Percentiles rank a stretch among this genome's conserved stretches.
Conservation (phyloP, 1,284 basidiomycete genomes). For the Schizopora paradoxa region DNA sequence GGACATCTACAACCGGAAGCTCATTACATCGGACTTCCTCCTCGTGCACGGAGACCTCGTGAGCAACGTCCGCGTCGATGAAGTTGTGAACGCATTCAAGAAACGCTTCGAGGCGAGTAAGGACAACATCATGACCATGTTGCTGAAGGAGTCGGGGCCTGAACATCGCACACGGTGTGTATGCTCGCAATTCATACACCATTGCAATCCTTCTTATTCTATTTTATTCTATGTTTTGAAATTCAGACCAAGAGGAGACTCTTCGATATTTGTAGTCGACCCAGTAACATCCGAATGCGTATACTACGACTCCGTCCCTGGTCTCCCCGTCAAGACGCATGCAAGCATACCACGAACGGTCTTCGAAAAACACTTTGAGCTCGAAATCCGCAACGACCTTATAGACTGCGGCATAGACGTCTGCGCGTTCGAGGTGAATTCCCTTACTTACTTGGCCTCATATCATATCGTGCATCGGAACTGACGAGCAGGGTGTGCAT, state of each 20-base stretch:
- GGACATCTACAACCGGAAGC: conserved; percentile 90
- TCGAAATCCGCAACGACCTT: conserved; percentile 82
- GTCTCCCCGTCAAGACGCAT: conserved; percentile 54
- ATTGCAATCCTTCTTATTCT: not conserved
- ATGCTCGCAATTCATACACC: conserved; percentile 5
- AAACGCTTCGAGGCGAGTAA: conserved; percentile 83
- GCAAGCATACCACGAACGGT: conserved; percentile 67
- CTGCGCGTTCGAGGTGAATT: conserved; percentile 80
- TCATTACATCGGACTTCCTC: conserved; percentile 91
- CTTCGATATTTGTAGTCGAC: conserved; percentile 70
- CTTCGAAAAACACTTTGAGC: conserved; percentile 59
- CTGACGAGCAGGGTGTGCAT: conserved; percentile 1
- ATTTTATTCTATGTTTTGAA: conserved; percentile 12
- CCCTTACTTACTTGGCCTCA: conserved; percentile 3
- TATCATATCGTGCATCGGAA: conserved; percentile 3
- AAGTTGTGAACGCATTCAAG: conserved; percentile 86
- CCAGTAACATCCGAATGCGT: conserved; percentile 72
- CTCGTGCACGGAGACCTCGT: conserved; percentile 93
- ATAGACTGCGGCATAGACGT: conserved; percentile 89
- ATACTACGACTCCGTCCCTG: conserved; percentile 70
- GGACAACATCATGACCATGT: conserved; percentile 95
- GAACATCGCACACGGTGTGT: conserved; percentile 69
- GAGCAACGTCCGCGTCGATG: conserved; percentile 87
- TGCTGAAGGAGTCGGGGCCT: conserved; percentile 75
- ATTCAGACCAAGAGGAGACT: conserved; percentile 49